Percentiles rank a stretch among this genome's conserved stretches.
phyloP scores from a whole-genome alignment of 176 grass and related monocot genomes.

The Microstegium vimineum region DNA sequence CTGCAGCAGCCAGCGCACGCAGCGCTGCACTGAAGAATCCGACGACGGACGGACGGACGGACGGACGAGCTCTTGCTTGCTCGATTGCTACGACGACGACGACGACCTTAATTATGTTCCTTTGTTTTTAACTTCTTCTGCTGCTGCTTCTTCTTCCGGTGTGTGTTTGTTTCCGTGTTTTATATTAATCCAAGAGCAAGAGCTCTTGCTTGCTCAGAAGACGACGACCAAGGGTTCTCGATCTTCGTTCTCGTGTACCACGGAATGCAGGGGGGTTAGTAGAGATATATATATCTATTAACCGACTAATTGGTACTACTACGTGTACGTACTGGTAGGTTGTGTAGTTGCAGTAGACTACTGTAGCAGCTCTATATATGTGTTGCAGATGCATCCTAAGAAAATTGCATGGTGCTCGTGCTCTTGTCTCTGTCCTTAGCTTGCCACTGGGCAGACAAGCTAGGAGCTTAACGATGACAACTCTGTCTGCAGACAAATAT shows the following conservation, averaged over 20 bases:
- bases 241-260: slow-evolving; percentile 17
- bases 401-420: not conserved
- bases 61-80: not conserved
- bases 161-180: slow-evolving; percentile 5
- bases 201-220: slow-evolving; percentile 24
- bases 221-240: not conserved
- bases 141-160: not conserved
- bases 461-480: slow-evolving; percentile 14
- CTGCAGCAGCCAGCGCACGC: not conserved
- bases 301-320: not conserved
- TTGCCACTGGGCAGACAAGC: slow-evolving; percentile 21
- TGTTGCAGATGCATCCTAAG: slow-evolving; percentile 20
- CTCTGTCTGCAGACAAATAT: not conserved
- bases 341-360: not conserved
- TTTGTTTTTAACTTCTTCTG: not conserved
- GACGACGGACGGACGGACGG: too few relatives aligned
- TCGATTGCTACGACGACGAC: not conserved
- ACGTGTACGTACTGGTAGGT: not conserved
- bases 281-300: slow-evolving; percentile 28
- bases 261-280: not conserved
- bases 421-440: not conserved
- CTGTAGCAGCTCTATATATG: slow-evolving; percentile 3
- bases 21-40: not conserved
- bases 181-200: not conserved
- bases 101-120: not conserved